phyloP scores from a whole-genome alignment of 805 yeast species.

The Kazachstania psychrophila region DNA sequence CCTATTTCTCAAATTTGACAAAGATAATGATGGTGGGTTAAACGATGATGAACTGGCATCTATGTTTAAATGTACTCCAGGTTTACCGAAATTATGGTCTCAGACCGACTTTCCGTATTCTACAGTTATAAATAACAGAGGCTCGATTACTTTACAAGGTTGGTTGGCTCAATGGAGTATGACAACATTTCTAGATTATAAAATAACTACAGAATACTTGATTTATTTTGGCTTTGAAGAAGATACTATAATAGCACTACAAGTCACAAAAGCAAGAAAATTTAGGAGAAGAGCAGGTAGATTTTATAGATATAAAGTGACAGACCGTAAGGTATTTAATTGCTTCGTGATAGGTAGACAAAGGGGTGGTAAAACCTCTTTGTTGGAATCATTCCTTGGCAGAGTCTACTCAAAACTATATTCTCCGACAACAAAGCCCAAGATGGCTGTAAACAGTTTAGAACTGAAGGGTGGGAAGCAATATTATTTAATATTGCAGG shows the following conservation, averaged over 20 bases:
- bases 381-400: slow-evolving; percentile 72
- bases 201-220: slow-evolving; percentile 75
- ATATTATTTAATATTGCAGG: slow-evolving; percentile 84
- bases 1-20: slow-evolving; percentile 75
- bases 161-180: slow-evolving; percentile 99
- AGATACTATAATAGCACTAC: slow-evolving; percentile 44
- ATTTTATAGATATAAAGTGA: slow-evolving; percentile 54
- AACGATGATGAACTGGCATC: slow-evolving; percentile 59
- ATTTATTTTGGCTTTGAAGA: slow-evolving; percentile 85
- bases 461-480: slow-evolving; percentile 94
- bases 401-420: slow-evolving; percentile 61
- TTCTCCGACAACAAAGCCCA: slow-evolving; percentile 74
- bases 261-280: slow-evolving; percentile 75
- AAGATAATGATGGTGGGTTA: slow-evolving; percentile 94
- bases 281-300: slow-evolving; percentile 58
- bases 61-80: slow-evolving; percentile 85
- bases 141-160: slow-evolving; percentile 87
- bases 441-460: slow-evolving; percentile 81
- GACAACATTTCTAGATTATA: slow-evolving; percentile 81
- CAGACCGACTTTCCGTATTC: slow-evolving; percentile 79
- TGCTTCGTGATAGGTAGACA: slow-evolving; percentile 83
- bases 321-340: slow-evolving; percentile 84
- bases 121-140: slow-evolving; percentile 83
- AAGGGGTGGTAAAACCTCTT: slow-evolving; percentile 77
- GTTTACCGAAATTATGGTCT: slow-evolving; percentile 79